Conservation (phyloP, 345 rosid species). For the Lepidium didymum region DNA sequence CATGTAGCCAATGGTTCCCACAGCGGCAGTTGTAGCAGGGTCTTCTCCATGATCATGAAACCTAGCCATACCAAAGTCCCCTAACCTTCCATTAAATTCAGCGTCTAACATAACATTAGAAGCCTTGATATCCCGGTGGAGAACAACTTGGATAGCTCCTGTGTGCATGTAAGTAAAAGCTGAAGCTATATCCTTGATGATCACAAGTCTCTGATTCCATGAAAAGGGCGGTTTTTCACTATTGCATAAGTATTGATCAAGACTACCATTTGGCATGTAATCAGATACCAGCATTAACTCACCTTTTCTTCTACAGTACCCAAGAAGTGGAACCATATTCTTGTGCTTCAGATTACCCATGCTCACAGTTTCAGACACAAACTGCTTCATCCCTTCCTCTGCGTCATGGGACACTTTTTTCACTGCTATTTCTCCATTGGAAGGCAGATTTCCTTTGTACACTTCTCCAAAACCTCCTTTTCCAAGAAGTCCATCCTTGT, state of each 20-base stretch:
- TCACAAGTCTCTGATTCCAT: constrained; percentile 33
- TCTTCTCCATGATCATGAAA: constrained; percentile 32
- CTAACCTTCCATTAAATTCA: constrained; percentile 36
- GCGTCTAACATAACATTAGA: constrained; percentile 39
- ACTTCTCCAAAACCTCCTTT: constrained; percentile 47
- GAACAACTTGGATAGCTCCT: constrained; percentile 42
- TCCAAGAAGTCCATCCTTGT: constrained; percentile 34
- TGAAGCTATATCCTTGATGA: constrained; percentile 34
- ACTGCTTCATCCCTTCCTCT: constrained; percentile 45
- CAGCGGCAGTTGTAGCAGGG: constrained; percentile 35
- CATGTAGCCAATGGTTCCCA: constrained; percentile 45
- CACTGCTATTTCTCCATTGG: constrained; percentile 39
- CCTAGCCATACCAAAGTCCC: constrained; percentile 50
- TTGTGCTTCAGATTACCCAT: constrained; percentile 41
- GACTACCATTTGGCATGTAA: constrained; percentile 41
- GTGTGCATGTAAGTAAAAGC: constrained; percentile 40
- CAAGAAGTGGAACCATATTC: constrained; percentile 43
- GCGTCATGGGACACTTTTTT: constrained; percentile 46
- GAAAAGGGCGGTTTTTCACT: constrained; percentile 13
- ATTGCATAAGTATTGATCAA: constrained; percentile 31
- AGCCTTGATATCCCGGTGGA: constrained; percentile 47
- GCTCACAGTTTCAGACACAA: constrained; percentile 37
- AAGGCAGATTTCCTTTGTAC: constrained; percentile 41
- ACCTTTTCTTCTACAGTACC: constrained; percentile 40
- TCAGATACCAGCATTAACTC: constrained; percentile 41